Evolutionary conservation across 2,329 filamentous ascomycete genomes (phyloP).

Genomic region (Pseudogymnoascus sp.): DNA sequence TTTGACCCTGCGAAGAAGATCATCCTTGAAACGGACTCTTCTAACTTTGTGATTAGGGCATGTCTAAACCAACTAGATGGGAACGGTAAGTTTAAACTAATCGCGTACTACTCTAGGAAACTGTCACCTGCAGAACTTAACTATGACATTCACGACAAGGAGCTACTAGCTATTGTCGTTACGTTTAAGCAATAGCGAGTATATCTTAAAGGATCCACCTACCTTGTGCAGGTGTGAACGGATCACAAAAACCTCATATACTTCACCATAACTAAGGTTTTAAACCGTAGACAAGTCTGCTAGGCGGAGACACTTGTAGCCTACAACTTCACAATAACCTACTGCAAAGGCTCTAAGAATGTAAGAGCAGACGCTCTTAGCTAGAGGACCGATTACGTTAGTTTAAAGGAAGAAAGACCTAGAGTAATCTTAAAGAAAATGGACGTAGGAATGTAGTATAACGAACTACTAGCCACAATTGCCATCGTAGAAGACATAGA

Average conservation of each 20-base stretch:
- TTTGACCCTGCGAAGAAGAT: not conserved
- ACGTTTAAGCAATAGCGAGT: conserved; percentile 19
- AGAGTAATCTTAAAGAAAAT: not conserved
- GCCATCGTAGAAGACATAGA: not conserved
- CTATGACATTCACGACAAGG: conserved; percentile 31
- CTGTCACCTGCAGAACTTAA: conserved; percentile 16
- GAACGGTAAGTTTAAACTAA: not conserved
- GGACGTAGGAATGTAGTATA: not conserved
- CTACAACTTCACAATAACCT: conserved; percentile 20
- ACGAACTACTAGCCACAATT: not conserved
- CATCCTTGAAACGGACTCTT: not conserved
- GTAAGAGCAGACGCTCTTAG: not conserved
- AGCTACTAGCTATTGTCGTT: conserved; percentile 29
- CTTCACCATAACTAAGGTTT: conserved; percentile 21
- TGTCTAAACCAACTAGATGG: not conserved
- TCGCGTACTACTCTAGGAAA: not conserved
- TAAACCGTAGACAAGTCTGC: conserved; percentile 18
- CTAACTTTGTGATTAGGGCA: not conserved
- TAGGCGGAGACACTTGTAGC: conserved; percentile 19
- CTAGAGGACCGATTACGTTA: not conserved
- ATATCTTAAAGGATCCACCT: conserved; percentile 15
- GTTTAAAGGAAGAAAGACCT: not conserved
- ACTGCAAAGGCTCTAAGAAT: not conserved
- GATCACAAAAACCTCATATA: conserved; percentile 23
- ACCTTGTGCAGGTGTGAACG: conserved; percentile 15